phyloP scores from a whole-genome alignment of 2,329 filamentous ascomycete species.

The Sporothrix phasma region DNA sequence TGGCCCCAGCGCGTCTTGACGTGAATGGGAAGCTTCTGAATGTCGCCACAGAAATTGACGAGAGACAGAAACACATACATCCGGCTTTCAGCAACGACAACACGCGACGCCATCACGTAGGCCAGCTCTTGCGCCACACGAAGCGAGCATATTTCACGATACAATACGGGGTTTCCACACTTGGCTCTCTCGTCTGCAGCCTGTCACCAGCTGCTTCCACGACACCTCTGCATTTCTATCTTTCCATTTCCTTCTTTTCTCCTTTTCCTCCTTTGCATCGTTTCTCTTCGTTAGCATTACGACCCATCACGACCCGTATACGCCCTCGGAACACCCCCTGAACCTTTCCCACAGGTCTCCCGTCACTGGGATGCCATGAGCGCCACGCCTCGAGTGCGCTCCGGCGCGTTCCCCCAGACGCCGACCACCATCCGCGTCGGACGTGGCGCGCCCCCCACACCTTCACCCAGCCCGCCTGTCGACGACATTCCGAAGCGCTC shows the following conservation, averaged over 20 bases:
- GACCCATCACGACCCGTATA: not conserved
- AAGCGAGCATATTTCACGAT: not conserved
- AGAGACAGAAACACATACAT: not conserved
- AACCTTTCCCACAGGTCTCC: not conserved
- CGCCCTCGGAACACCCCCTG: not conserved
- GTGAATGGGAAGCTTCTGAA: slow-evolving; percentile 9
- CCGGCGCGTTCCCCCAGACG: slow-evolving; percentile 23
- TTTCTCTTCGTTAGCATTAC: not conserved
- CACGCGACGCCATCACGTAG: not conserved
- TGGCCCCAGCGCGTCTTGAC: slow-evolving; percentile 13
- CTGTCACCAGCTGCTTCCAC: not conserved
- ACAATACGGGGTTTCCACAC: too few relatives aligned
- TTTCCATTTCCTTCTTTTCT: not conserved
- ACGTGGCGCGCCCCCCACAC: slow-evolving; percentile 18
- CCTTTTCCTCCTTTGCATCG: too few relatives aligned
- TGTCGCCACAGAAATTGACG: not conserved
- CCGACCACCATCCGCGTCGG: slow-evolving; percentile 15
- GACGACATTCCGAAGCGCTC: not conserved
- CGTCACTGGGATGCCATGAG: slow-evolving; percentile 21
- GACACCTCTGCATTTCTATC: not conserved
- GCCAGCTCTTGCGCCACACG: not conserved
- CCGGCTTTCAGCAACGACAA: not conserved
- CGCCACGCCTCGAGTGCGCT: slow-evolving; percentile 21
- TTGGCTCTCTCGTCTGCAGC: not conserved
- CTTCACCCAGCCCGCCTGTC: slow-evolving; percentile 19